Evolutionary conservation across 2,329 filamentous ascomycete genomes (phyloP).

Genomic region (Ascochyta fabae): DNA sequence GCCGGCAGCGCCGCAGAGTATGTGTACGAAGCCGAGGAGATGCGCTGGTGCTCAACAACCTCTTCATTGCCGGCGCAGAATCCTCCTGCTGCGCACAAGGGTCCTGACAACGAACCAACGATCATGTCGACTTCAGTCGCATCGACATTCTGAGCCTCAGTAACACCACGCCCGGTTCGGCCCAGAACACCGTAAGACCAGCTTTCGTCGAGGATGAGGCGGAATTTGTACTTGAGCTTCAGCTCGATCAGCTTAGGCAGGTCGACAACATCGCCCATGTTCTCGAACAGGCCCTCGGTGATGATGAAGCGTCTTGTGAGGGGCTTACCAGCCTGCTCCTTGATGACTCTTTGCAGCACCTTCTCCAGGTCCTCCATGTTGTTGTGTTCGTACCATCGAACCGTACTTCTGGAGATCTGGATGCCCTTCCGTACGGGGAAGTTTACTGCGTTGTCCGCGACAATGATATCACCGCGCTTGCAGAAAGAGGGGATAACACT

Average conservation of each 20-base stretch:
- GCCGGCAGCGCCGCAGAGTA: conserved; percentile 95
- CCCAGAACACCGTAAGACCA: conserved; percentile 97
- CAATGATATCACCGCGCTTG: conserved; percentile 96
- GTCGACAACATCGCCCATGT: conserved; percentile 81
- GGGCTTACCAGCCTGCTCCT: conserved; percentile 87
- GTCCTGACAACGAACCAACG: conserved; percentile 87
- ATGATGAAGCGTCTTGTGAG: conserved; percentile 94
- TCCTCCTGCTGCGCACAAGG: conserved; percentile 88
- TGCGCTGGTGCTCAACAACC: conserved; percentile 94
- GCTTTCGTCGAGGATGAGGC: conserved; percentile 94
- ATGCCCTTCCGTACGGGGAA: conserved; percentile 94
- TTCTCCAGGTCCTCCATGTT: conserved; percentile 92
- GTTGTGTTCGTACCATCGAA: conserved; percentile 94
- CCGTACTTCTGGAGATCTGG: conserved; percentile 87
- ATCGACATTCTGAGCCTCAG: conserved; percentile 96
- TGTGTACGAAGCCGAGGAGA: conserved; percentile 90
- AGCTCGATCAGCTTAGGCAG: conserved; percentile 89
- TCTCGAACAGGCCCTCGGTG: conserved; percentile 93
- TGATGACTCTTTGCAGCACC: conserved; percentile 81
- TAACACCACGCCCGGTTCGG: conserved; percentile 87
- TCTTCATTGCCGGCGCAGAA: conserved; percentile 93
- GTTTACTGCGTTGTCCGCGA: conserved; percentile 91
- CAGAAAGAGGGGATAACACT: conserved; percentile 96
- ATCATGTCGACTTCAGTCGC: conserved; percentile 96
- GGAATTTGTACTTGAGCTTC: conserved; percentile 97